Percentiles rank a stretch among this genome's conserved stretches.
Conservation (phyloP, 371 early-diverging fungal species). For the Rhizomucor pusillus region DNA sequence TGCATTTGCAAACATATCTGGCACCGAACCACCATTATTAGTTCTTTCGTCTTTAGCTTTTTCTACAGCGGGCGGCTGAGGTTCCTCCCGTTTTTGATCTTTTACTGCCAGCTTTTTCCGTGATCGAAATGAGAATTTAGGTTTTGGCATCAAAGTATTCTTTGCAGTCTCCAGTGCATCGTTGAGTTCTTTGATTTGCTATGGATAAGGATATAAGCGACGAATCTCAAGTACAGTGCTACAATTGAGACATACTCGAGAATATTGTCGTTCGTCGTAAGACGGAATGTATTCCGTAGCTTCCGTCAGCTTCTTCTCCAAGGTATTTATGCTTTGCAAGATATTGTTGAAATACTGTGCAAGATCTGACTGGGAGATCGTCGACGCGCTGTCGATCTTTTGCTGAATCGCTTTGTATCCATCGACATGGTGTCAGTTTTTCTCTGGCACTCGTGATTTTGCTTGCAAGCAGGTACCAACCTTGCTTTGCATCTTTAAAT, state of each 20-base stretch:
- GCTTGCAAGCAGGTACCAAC: constrained; percentile 8
- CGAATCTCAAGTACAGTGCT: neutral
- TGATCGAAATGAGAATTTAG: constrained; percentile 65
- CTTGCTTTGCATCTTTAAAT: constrained; percentile 36
- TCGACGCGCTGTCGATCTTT: constrained; percentile 16
- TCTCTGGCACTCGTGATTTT: neutral
- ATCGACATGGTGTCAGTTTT: no score
- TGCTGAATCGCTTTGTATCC: constrained; percentile 38
- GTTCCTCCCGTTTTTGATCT: neutral
- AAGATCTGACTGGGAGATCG: constrained; percentile 25
- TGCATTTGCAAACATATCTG: neutral
- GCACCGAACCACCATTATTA: neutral
- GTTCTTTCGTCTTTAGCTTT: neutral
- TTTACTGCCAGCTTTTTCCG: constrained; percentile 22
- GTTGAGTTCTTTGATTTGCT: constrained; percentile 53
- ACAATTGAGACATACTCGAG: constrained; percentile 23
- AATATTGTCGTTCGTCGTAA: constrained; percentile 59
- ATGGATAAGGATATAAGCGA: neutral
- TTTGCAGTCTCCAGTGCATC: constrained; percentile 30
- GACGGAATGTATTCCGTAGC: constrained; percentile 54
- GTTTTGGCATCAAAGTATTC: constrained; percentile 46
- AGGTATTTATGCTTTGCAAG: constrained; percentile 40
- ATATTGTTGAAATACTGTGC: constrained; percentile 31
- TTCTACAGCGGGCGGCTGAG: neutral
- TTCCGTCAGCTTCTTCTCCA: constrained; percentile 56